Base-by-base conservation (phyloP, 352 stramenopile genomes). In the Phytophthora parvispora region DNA sequence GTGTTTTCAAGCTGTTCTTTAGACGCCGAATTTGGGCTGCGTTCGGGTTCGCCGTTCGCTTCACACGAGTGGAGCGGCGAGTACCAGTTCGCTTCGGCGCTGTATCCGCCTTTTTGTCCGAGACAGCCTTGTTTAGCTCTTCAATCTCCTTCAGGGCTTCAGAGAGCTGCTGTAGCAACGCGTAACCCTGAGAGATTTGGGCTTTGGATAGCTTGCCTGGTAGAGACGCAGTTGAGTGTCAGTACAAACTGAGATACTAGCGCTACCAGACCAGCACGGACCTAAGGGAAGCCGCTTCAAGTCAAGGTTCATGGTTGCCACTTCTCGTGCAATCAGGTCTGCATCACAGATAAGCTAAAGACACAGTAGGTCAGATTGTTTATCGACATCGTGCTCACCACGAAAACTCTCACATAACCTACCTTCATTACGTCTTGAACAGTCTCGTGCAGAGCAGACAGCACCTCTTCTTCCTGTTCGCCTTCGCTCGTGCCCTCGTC, bases 151-250 rank as follows among this genome's bases (percentile, higher is more conserved):
- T 53, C 15, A 92, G 75, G 13, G 77, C 59, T 31, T 62, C 69
- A n/a, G 80, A 86, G 15, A 92, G 67, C 16, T 80, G 48, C 56
- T 92, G 75, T 8, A 92, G 49, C 31, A 92, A 64, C 27, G 55
- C 62, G 54, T 92, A 92, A 15, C 81, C 84, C 27, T 84, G 84
- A 3, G 81, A 89, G 60, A 92, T 92, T 58, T 92, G 84, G 6
- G 77, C 28, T 55, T 88, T 84, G 6, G 84, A 92, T 6, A 89
- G 69, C 5, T 81, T 77, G 22, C 74, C 71, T 79, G 47, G 10
- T 36, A 9, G 28, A 49, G 12, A 45, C 10, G 10, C 31, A n/a
- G 10, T 8, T 8, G 2, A 34, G 22, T 31, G 29, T 59, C 31
- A 62, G 52, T 12, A 25, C 29, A 34, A 32, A 12, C n/a, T n/a